These are phyloP conservation scores for Aureobasidium lini DNA, from an alignment of 2,329 filamentous ascomycete genomes.

Conservation along the genomic window DNA sequence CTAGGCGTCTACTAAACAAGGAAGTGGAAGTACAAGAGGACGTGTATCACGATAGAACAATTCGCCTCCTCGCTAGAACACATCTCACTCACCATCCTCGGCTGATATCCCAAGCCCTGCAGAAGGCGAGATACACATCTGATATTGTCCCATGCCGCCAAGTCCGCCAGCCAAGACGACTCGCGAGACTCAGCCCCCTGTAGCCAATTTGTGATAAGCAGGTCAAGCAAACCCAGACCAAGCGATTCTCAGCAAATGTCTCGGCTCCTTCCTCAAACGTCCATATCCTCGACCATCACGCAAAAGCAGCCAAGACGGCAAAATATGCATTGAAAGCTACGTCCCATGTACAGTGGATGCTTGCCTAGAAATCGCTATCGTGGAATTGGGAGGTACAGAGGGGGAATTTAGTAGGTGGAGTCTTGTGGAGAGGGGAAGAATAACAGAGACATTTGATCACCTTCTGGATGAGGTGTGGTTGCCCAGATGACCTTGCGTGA, in stretches of 20 bases:
- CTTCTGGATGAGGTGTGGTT: slow-evolving; percentile 4
- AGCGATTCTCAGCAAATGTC: neutral
- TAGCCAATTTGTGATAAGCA: neutral
- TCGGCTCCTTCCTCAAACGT: neutral
- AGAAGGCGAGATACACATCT: neutral
- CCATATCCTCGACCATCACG: neutral
- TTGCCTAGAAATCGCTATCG: neutral
- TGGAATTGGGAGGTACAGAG: neutral
- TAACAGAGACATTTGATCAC: neutral
- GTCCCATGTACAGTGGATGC: neutral
- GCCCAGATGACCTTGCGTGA: neutral
- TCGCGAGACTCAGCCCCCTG: neutral
- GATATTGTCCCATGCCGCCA: neutral
- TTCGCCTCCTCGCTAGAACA: no score
- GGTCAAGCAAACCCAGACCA: neutral
- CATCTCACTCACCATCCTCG: no score
- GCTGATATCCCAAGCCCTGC: no score
- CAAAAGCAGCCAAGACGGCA: neutral
- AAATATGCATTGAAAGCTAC: neutral
- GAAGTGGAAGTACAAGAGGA: no score
- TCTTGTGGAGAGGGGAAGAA: neutral
- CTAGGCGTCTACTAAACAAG: no score
- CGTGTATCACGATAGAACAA: no score
- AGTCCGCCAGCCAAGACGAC: neutral
- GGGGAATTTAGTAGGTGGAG: no score